Percentiles rank a stretch among this genome's conserved stretches.
Conservation (phyloP, 2,329 filamentous ascomycete genomes). For the Colletotrichum siamense region DNA sequence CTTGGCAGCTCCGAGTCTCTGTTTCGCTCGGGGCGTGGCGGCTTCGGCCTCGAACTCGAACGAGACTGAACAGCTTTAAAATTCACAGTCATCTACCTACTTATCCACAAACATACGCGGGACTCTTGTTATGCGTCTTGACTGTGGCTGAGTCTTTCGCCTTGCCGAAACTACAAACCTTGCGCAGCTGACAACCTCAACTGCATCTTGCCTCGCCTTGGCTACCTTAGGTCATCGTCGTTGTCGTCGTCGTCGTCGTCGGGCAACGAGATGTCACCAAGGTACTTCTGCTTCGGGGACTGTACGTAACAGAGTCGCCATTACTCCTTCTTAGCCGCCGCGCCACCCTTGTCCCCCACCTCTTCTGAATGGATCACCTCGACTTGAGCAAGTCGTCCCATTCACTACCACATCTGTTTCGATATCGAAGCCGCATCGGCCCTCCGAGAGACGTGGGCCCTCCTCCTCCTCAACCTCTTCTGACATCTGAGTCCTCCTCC, state of each 20-base stretch:
- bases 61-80: neutral
- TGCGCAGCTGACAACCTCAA: neutral
- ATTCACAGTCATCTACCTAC: neutral
- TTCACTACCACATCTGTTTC: neutral
- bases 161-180: neutral
- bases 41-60: too few species aligned
- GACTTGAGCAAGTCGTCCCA: neutral
- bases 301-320: neutral
- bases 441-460: neutral
- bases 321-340: neutral
- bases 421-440: slow-evolving; percentile 10
- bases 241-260: too few species aligned
- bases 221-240: too few species aligned
- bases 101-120: neutral
- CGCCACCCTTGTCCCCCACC: neutral
- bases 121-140: neutral
- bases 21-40: neutral
- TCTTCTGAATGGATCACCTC: neutral
- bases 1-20: neutral
- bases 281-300: neutral
- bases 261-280: too few species aligned
- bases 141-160: neutral
- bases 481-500: neutral
- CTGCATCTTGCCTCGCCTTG: too few species aligned
- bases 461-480: neutral